Base-by-base conservation (phyloP, 495 filamentous ascomycete species). In the Melanomma pulvis-pyrius region DNA sequence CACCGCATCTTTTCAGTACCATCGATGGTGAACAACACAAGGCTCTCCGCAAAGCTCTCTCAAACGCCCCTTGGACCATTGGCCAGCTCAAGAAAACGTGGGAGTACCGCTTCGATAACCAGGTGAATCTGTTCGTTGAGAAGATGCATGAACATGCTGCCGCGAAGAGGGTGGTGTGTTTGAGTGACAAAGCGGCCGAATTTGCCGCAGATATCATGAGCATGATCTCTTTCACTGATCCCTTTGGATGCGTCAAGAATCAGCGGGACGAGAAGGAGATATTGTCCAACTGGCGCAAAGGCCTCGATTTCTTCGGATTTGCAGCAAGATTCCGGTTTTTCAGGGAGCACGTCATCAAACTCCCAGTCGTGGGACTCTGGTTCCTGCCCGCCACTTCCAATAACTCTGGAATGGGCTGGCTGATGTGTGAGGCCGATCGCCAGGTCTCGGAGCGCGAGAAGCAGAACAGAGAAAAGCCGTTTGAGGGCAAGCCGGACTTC, bases 201-300 rank as follows among this genome's bases (percentile, higher is more conserved):
- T 68, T 68, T 51, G 65, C 65, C 12, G 65, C 59, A n/a, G 65
- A 68, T 29, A 68, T 68, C 24, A 68, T 68, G 65, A 62, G 41
- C 46, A 63, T 68, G 65, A 59, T 68, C 22, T 58, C 59, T 9
- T 68, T 68, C 47, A 59, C 51, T 15, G 32, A 63, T 4, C 65
- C 59, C 12, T 63, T 63, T 26, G 65, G 65, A 0, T 59, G 59
- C 24, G 65, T 63, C 13, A 19, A 53, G 29, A 63, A 63, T 34
- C 52, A 63, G 25, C 7, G 46, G 6, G 65, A 68, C 41, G 59
- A 68, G 24, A 58, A 59, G 29, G 46, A 49, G 17, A 54, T 68
- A n/a, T 26, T 68, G 1, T 22, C 19, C 0, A 59, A 68, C 25
- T 68, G 52, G 59, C 52, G 59, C 59, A 62, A 68, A 63, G 59